Evolutionary conservation across 2,329 filamentous ascomycete genomes (phyloP).

Genomic region (Trichothecium roseum): DNA sequence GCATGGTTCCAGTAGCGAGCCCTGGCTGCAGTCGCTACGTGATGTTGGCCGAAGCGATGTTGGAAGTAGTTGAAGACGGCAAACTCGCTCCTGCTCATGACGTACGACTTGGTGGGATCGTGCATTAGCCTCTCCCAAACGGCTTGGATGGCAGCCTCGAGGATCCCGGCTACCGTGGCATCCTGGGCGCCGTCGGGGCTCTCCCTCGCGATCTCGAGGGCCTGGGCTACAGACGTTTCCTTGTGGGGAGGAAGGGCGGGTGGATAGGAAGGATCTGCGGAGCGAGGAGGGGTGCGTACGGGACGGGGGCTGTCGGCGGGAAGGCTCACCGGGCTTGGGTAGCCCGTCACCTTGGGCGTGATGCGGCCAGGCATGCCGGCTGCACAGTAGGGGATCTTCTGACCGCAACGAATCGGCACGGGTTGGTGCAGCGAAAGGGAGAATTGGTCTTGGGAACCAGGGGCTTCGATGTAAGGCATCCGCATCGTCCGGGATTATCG

Average conservation of each 20-base stretch:
- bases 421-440: no score
- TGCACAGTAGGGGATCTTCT: no score
- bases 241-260: constrained; percentile 10
- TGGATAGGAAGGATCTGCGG: constrained; percentile 4
- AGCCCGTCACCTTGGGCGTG: no score
- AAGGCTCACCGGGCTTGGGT: no score
- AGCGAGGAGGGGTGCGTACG: constrained; percentile 10
- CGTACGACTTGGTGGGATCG: constrained; percentile 56
- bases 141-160: constrained; percentile 52
- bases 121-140: constrained; percentile 60
- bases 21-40: constrained; percentile 35
- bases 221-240: constrained; percentile 46
- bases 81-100: constrained; percentile 70
- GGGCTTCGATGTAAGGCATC: no score
- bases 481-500: no score
- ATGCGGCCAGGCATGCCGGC: no score
- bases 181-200: constrained; percentile 56
- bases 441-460: no score
- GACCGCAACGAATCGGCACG: no score
- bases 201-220: constrained; percentile 67
- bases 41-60: constrained; percentile 47
- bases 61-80: constrained; percentile 81
- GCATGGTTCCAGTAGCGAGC: constrained; percentile 43
- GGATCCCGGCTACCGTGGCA: constrained; percentile 48
- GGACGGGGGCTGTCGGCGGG: constrained; percentile 9